Evolutionary conservation across 2,329 filamentous ascomycete genomes (phyloP).

Genomic region (Magnaporthiopsis incrustans): DNA sequence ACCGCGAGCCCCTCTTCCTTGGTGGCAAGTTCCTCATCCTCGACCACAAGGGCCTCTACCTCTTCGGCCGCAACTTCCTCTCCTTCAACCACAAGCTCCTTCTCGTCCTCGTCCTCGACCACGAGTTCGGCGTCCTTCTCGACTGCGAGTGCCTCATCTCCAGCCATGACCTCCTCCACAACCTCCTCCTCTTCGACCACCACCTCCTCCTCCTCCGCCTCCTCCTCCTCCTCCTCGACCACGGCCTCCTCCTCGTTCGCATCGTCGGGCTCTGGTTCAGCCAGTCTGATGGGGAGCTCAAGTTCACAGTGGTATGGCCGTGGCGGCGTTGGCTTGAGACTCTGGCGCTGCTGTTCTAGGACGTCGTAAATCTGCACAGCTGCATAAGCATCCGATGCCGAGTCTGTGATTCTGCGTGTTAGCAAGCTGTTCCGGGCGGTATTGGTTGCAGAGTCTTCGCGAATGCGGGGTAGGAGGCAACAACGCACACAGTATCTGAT

Average conservation of each 20-base stretch:
- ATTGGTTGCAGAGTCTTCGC: not conserved
- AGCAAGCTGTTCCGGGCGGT: constrained; percentile 14
- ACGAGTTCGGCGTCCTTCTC: too few relatives aligned
- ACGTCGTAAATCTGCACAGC: constrained; percentile 64
- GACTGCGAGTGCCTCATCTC: too few relatives aligned
- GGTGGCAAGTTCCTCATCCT: not conserved
- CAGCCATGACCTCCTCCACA: too few relatives aligned
- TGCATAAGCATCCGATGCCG: constrained; percentile 79
- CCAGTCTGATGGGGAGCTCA: constrained; percentile 52
- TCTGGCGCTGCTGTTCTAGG: constrained; percentile 59
- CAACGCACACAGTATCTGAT: constrained; percentile 63
- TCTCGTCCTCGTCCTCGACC: constrained; percentile 7
- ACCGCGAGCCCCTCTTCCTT: constrained; percentile 3
- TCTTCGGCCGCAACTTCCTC: too few relatives aligned
- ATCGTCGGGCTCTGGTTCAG: constrained; percentile 29
- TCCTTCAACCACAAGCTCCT: too few relatives aligned
- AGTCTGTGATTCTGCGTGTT: constrained; percentile 40
- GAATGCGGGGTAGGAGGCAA: not conserved
- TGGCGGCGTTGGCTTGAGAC: constrained; percentile 62
- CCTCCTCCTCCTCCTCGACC: too few relatives aligned
- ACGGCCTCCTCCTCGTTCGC: constrained; percentile 13
- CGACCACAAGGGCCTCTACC: too few relatives aligned
- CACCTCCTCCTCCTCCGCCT: too few relatives aligned
- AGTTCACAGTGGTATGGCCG: constrained; percentile 62
- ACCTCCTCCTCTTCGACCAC: too few relatives aligned